A percentile compares a stretch with the other conserved stretches of the same genome.
These are phyloP conservation scores for Dichomitus squalens DNA, from an alignment of 1,284 basidiomycete species.

Conservation along the genomic window DNA sequence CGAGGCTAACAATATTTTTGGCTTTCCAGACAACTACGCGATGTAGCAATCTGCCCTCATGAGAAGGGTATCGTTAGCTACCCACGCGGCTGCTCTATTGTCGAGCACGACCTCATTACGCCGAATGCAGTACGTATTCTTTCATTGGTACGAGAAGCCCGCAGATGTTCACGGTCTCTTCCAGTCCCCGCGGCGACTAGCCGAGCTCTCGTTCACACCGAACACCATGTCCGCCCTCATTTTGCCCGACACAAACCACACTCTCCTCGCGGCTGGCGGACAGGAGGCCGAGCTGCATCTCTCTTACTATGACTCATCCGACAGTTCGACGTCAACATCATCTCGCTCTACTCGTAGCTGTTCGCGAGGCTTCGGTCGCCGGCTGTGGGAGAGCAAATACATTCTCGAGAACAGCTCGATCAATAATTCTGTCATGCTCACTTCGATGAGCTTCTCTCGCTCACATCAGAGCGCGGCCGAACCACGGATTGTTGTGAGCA, in stretches of 20 bases:
- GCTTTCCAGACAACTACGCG: conserved; percentile 65
- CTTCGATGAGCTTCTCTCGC: conserved; percentile 56
- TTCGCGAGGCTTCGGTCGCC: conserved; percentile 30
- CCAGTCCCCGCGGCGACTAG: conserved; percentile 54
- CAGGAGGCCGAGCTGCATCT: conserved; percentile 81
- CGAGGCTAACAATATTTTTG: not conserved
- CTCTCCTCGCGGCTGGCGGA: conserved; percentile 81
- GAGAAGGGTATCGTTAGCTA: conserved; percentile 72
- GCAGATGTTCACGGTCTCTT: conserved; percentile 1
- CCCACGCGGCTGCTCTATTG: conserved; percentile 54
- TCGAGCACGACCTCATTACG: conserved; percentile 64
- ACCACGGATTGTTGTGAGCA: conserved; percentile 79
- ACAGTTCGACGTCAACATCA: conserved; percentile 27
- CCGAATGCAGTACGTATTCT: conserved; percentile 50
- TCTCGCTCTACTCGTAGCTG: conserved; percentile 19
- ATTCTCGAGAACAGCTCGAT: conserved; percentile 65
- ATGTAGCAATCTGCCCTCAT: conserved; percentile 74
- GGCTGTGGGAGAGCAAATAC: conserved; percentile 60
- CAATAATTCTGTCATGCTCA: conserved; percentile 83
- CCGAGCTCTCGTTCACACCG: conserved; percentile 60
- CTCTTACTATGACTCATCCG: conserved; percentile 48
- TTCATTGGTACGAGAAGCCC: not conserved
- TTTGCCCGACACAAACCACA: conserved; percentile 53
- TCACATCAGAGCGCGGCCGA: conserved; percentile 62
- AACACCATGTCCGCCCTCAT: conserved; percentile 70